Evolutionary conservation across 352 stramenopile genomes (phyloP).

Genomic region (Phytophthora hibernalis): DNA sequence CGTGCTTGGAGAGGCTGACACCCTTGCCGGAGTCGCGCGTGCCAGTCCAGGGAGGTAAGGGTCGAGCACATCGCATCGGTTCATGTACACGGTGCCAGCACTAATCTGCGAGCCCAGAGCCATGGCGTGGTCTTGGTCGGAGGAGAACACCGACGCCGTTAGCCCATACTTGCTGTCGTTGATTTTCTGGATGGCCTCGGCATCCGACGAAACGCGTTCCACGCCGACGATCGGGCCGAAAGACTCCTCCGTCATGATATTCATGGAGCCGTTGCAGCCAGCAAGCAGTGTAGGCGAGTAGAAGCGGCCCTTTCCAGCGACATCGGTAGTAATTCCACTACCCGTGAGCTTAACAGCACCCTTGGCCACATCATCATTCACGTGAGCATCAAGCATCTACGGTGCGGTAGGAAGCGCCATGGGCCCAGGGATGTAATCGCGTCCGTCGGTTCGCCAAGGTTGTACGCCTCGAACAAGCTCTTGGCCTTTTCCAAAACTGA

Average conservation of each 20-base stretch:
- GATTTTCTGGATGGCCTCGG: constrained; percentile 78
- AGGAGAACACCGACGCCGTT: constrained; percentile 79
- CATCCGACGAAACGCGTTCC: constrained; percentile 71
- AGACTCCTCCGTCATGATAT: constrained; percentile 85
- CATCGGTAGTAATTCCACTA: constrained; percentile 51
- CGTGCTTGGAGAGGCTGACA: constrained; percentile 82
- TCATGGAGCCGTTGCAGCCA: constrained; percentile 71
- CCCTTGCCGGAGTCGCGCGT: constrained; percentile 84
- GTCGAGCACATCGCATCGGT: constrained; percentile 85
- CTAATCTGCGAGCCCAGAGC: constrained; percentile 64
- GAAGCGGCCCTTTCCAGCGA: constrained; percentile 68
- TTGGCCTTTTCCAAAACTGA: constrained; percentile 74
- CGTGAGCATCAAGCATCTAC: constrained; percentile 56
- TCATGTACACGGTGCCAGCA: constrained; percentile 86
- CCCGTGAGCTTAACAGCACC: constrained; percentile 65
- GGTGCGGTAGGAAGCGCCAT: constrained; percentile 69
- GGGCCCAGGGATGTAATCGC: constrained; percentile 65
- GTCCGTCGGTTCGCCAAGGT: constrained; percentile 69
- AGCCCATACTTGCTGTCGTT: constrained; percentile 86
- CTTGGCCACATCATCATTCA: constrained; percentile 79
- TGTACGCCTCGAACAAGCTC: constrained; percentile 72
- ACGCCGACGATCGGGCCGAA: constrained; percentile 87
- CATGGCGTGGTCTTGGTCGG: constrained; percentile 62
- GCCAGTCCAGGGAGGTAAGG: constrained; percentile 85
- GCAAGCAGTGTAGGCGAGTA: constrained; percentile 81